A percentile compares a stretch with the other conserved stretches of the same genome.
These are phyloP conservation scores for Scytalidium sp. DNA, from an alignment of 2,329 filamentous ascomycete genomes.

Conservation along the genomic window DNA sequence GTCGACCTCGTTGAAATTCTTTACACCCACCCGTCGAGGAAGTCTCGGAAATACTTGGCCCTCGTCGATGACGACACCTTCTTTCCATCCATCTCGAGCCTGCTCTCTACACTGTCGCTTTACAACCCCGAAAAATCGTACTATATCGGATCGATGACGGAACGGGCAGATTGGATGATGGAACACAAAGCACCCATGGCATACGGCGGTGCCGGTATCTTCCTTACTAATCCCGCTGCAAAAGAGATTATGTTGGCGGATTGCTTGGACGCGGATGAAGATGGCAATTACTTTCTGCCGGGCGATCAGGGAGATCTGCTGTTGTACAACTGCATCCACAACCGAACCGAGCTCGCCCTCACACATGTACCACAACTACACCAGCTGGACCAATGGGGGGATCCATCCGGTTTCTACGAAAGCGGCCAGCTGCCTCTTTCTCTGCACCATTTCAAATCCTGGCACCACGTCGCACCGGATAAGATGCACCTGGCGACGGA, in stretches of 20 bases:
- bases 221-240: conserved; percentile 22
- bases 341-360: conserved; percentile 21
- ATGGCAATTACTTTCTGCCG: conserved; percentile 17
- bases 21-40: conserved; percentile 42
- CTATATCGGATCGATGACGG: conserved; percentile 29
- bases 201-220: conserved; percentile 29
- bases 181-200: conserved; percentile 22
- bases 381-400: conserved; percentile 28
- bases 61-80: conserved; percentile 32
- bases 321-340: conserved; percentile 26
- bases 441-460: conserved; percentile 29
- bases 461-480: conserved; percentile 21
- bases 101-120: conserved; percentile 29
- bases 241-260: conserved; percentile 15
- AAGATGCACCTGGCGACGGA: conserved; percentile 23
- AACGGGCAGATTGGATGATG: conserved; percentile 26
- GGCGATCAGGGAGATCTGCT: conserved; percentile 27
- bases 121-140: conserved; percentile 23
- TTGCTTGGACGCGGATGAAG: conserved; percentile 20
- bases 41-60: conserved; percentile 22
- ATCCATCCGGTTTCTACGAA: conserved; percentile 29
- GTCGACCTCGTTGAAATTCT: conserved; percentile 52
- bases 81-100: conserved; percentile 21
- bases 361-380: conserved; percentile 22
- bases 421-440: conserved; percentile 21